Evolutionary conservation across 2,329 filamentous ascomycete species (phyloP).

Genomic region (Talaromyces sp.): DNA sequence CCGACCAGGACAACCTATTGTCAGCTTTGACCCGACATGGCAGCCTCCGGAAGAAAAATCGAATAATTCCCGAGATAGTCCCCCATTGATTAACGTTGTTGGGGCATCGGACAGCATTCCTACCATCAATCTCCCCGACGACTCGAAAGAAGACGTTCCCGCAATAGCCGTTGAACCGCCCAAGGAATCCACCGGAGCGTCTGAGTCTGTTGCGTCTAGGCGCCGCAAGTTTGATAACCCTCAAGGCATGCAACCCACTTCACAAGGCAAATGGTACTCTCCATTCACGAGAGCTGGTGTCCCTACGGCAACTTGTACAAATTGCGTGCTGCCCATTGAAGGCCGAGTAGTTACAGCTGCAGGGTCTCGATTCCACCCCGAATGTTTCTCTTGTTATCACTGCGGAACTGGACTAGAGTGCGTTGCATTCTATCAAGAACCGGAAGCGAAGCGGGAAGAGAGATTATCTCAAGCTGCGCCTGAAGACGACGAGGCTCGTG

Average conservation of each 20-base stretch:
- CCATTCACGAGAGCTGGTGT: slow-evolving; percentile 45
- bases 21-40: slow-evolving; percentile 88
- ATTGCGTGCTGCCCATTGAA: slow-evolving; percentile 78
- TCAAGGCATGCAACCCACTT: slow-evolving; percentile 34
- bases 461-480: slow-evolving; percentile 63
- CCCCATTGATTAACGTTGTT: slow-evolving; percentile 49
- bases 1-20: slow-evolving; percentile 83
- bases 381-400: slow-evolving; percentile 84
- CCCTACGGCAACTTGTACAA: slow-evolving; percentile 70
- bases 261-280: slow-evolving; percentile 32
- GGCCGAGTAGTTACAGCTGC: slow-evolving; percentile 83
- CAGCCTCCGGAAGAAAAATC: slow-evolving; percentile 52
- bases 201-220: slow-evolving; percentile 17
- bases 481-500: slow-evolving; percentile 57
- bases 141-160: slow-evolving; percentile 27
- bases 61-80: slow-evolving; percentile 22
- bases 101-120: slow-evolving; percentile 43
- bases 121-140: slow-evolving; percentile 50
- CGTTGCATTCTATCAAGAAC: slow-evolving; percentile 93
- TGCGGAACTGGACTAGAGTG: slow-evolving; percentile 87
- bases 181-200: slow-evolving; percentile 15
- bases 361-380: slow-evolving; percentile 80
- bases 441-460: slow-evolving; percentile 62
- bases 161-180: slow-evolving; percentile 29
- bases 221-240: slow-evolving; percentile 25